Evolutionary conservation across 2,329 filamentous ascomycete species (phyloP).

Genomic region (Falciphora oryzae): DNA sequence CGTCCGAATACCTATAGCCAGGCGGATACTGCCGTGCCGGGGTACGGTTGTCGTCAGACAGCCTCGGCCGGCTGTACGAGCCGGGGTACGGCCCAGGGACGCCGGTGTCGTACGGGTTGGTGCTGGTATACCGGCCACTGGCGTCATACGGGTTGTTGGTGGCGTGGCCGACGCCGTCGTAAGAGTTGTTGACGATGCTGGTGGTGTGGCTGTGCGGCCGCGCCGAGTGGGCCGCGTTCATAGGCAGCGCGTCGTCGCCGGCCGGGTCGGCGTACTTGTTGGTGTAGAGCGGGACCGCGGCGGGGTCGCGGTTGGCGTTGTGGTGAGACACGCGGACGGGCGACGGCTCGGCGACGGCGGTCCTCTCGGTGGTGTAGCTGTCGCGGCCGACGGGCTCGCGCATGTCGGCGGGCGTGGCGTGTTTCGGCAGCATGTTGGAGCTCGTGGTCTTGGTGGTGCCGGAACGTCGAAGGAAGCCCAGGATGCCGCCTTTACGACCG

Average conservation of each 20-base stretch:
- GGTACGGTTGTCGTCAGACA: neutral
- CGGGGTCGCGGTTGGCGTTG: constrained; percentile 25
- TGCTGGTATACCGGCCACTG: neutral
- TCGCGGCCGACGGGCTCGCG: constrained; percentile 19
- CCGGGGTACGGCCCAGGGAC: neutral
- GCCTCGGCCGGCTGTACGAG: neutral
- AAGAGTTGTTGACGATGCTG: neutral
- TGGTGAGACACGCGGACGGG: constrained; percentile 20
- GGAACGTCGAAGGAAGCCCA: constrained; percentile 24
- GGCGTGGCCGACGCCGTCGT: neutral
- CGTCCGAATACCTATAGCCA: constrained; percentile 12
- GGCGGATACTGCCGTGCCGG: neutral
- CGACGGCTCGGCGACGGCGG: constrained; percentile 19
- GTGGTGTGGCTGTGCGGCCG: constrained; percentile 1
- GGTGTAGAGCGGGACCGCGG: neutral
- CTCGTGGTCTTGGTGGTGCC: constrained; percentile 12
- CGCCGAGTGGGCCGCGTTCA: neutral
- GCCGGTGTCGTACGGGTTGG: constrained; percentile 5
- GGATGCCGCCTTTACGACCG: constrained; percentile 23
- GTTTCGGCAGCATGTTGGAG: constrained; percentile 26
- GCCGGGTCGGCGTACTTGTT: constrained; percentile 14
- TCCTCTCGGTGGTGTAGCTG: constrained; percentile 31
- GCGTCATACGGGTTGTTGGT: constrained; percentile 3
- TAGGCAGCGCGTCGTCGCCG: constrained; percentile 3
- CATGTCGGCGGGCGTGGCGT: constrained; percentile 20